Percentiles rank a stretch among this genome's conserved stretches.
These are phyloP conservation scores for Carallia pectinifolia DNA, from an alignment of 345 rosid species.

Conservation along the genomic window DNA sequence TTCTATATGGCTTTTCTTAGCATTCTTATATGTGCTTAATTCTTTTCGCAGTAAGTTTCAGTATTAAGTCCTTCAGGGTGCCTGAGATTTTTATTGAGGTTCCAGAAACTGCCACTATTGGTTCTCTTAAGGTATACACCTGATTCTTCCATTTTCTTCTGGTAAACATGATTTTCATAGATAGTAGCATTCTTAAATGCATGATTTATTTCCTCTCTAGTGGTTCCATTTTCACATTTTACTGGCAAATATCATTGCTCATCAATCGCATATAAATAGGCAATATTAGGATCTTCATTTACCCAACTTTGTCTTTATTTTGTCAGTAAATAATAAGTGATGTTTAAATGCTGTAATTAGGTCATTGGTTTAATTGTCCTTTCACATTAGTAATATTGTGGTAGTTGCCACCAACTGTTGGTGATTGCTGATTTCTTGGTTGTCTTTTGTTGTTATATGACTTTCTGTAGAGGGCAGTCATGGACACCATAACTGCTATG, in stretches of 20 bases:
- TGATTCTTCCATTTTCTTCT: neutral
- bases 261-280: too few relatives aligned
- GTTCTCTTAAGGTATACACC: constrained; percentile 71
- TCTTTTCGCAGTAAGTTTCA: constrained; percentile 72
- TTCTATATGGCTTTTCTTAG: constrained; percentile 6
- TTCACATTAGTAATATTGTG: too few relatives aligned
- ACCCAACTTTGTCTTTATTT: neutral
- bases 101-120: constrained; percentile 78
- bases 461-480: constrained; percentile 59
- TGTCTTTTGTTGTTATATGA: neutral
- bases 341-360: too few relatives aligned
- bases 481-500: constrained; percentile 77
- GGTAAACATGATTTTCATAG: neutral
- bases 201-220: neutral
- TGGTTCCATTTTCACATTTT: neutral
- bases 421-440: constrained; percentile 11
- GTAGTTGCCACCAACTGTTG: neutral
- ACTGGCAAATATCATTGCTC: too few relatives aligned
- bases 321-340: too few relatives aligned
- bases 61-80: constrained; percentile 80
- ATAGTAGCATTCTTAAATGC: neutral
- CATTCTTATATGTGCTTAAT: constrained; percentile 26
- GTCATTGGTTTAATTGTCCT: too few relatives aligned
- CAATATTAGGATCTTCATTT: neutral
- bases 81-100: constrained; percentile 91